Evolutionary conservation across 139 green algal species (phyloP), one percentile per base, ranked within the genome.

Genomic region (Gonium pectorale): DNA sequence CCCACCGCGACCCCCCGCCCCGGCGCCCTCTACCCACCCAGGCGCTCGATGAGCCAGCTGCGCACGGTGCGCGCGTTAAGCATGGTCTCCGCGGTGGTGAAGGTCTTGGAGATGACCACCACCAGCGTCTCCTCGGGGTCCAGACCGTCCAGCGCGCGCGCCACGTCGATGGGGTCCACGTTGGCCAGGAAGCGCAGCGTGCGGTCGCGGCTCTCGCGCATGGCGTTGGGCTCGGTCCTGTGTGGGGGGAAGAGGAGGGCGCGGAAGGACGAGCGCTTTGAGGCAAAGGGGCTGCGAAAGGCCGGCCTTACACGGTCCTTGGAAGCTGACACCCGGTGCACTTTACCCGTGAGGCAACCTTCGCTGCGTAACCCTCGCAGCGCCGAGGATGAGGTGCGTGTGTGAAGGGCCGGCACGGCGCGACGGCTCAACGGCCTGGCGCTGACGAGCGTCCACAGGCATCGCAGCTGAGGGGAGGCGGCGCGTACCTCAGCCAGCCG

Each of bases 21-120:
- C 49, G 13, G 49, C 49, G 13, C 49, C 13, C 49, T 22, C 64
- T 22, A 77, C 91, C 82, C 83, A 94, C 92, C 96, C 26, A 99
- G 92, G 49, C 94, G 86, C 33, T 90, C 80, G 1, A 86, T 95
- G 62, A 99, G 91, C 96, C 96, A 99, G 7, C 92, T 91, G 73
- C 95, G 89, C 81, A 98, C 96, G 31, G 97, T 99, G 81, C 97
- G 93, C 6, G 98, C 98, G 82, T 99, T 99, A 22, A 99, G 86
- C 97, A 99, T 99, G 40, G 97, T 99, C 92, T 99, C 97, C 19
- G 97, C 97, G 5, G 97, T 99, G 78, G 97, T 99, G 93, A 99
- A 99, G 19, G 97, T 99, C 94, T 99, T 99, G 81, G 93, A 98
- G 29, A 99, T 94, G 1, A 99, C 94, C n/a, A 99, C 95, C 37